Evolutionary conservation across 2,329 filamentous ascomycete genomes (phyloP).

Genomic region (Diaporthe citrichinensis): DNA sequence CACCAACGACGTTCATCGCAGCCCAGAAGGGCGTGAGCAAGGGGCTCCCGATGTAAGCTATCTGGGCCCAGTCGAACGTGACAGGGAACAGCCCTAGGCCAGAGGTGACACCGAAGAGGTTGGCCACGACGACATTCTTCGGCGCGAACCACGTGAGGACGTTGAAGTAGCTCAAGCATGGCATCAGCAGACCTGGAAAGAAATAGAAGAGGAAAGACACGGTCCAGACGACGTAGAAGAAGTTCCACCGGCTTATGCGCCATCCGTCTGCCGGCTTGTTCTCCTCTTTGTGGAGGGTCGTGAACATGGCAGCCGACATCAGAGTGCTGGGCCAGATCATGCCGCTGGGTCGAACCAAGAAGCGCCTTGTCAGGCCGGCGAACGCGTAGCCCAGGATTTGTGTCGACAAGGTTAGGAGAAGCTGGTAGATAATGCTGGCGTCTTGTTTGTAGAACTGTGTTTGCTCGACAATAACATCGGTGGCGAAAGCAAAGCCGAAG

Average conservation of each 20-base stretch:
- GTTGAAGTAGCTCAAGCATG: conserved; percentile 89
- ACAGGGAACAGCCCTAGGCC: conserved; percentile 87
- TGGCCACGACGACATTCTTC: conserved; percentile 87
- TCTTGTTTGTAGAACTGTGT: conserved; percentile 91
- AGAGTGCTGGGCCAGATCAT: conserved; percentile 95
- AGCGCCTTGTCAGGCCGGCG: conserved; percentile 84
- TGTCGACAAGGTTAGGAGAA: conserved; percentile 86
- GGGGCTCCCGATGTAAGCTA: conserved; percentile 89
- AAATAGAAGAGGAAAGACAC: conserved; percentile 87
- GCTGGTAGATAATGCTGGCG: conserved; percentile 81
- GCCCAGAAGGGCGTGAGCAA: conserved; percentile 90
- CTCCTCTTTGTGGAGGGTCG: conserved; percentile 85
- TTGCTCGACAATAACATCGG: conserved; percentile 91
- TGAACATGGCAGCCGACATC: conserved; percentile 92
- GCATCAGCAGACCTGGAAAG: conserved; percentile 84
- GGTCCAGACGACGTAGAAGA: conserved; percentile 83
- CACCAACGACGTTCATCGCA: conserved; percentile 86
- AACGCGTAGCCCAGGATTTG: conserved; percentile 91
- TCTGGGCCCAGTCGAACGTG: conserved; percentile 93
- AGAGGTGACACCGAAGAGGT: conserved; percentile 88
- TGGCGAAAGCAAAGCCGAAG: conserved; percentile 90
- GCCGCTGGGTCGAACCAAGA: conserved; percentile 85
- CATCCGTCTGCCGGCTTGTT: conserved; percentile 87
- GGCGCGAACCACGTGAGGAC: conserved; percentile 91
- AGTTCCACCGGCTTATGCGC: conserved; percentile 85